These are phyloP conservation scores for Camellia lanceoleosa DNA, from an alignment of 148 eudicot genomes.

Conservation along the genomic window DNA sequence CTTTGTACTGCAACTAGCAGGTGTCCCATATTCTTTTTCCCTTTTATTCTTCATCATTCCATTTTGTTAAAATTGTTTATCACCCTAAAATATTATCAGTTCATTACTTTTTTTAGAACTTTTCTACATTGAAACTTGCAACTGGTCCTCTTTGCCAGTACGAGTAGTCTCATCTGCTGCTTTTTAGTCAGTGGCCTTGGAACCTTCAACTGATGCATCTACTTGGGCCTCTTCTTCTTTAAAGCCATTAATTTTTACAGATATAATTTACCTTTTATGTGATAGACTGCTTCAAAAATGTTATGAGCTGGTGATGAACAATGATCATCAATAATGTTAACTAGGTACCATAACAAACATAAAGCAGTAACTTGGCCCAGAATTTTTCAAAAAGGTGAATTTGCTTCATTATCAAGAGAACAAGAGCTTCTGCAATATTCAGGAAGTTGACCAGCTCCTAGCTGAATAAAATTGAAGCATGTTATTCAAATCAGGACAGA, in stretches of 20 bases:
- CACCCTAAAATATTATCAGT: not conserved
- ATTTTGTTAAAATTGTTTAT: not conserved
- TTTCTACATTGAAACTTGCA: not conserved
- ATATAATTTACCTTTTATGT: not conserved
- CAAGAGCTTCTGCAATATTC: not conserved
- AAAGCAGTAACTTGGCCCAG: not conserved
- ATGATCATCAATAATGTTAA: not conserved
- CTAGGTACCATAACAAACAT: not conserved
- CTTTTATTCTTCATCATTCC: not conserved
- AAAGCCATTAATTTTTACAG: not conserved
- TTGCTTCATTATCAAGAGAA: not conserved
- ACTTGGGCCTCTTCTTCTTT: not conserved
- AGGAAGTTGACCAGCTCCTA: not conserved
- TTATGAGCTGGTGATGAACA: not conserved
- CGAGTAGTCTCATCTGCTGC: not conserved
- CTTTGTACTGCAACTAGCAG: not conserved
- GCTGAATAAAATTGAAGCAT: not conserved
- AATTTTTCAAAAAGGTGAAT: not conserved
- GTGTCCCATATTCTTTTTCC: not conserved
- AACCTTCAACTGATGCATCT: not conserved
- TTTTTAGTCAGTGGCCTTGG: not conserved
- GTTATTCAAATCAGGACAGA: not conserved
- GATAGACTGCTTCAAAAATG: not conserved
- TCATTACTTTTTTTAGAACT: not conserved
- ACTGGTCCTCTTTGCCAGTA: not conserved